Conservation (phyloP, 768 basidiomycete genomes). For the Clathrus columnatus region DNA sequence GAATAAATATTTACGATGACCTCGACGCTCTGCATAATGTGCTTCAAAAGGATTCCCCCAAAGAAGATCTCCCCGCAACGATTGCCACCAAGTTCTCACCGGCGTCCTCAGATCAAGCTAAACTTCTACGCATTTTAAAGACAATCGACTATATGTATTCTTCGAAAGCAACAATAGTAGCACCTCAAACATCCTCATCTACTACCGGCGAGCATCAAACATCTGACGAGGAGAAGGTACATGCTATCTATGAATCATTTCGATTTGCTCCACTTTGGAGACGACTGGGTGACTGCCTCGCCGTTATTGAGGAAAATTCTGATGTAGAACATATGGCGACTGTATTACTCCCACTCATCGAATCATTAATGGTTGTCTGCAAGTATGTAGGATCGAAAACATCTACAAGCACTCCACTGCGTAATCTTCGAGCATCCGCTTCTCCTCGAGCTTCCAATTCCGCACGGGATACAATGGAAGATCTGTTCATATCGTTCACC, state of each 20-base stretch:
- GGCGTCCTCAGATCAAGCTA: constrained; percentile 92
- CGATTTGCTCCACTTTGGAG: constrained; percentile 84
- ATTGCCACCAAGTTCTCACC: constrained; percentile 88
- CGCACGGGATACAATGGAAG: constrained; percentile 67
- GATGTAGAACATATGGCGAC: constrained; percentile 85
- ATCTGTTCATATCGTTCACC: constrained; percentile 88
- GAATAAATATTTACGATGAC: constrained; percentile 62
- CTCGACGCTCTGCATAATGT: constrained; percentile 66
- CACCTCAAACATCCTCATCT: constrained; percentile 27
- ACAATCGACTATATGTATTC: constrained; percentile 97
- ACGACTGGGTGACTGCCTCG: constrained; percentile 81
- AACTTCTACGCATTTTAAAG: constrained; percentile 88
- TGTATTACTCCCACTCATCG: constrained; percentile 88
- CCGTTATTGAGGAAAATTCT: constrained; percentile 68
- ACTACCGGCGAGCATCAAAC: constrained; percentile 37
- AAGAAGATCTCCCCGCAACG: constrained; percentile 50
- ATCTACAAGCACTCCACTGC: constrained; percentile 33
- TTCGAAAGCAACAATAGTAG: constrained; percentile 32
- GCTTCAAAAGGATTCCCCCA: constrained; percentile 42
- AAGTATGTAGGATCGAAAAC: constrained; percentile 78
- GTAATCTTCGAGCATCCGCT: constrained; percentile 51
- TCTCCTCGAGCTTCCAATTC: constrained; percentile 60
- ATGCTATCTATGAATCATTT: constrained; percentile 86
- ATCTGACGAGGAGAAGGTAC: constrained; percentile 59
- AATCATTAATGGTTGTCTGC: constrained; percentile 97